Conservation (phyloP, 1,284 basidiomycete species). For the Austroboletus olivaceoglutinosus region DNA sequence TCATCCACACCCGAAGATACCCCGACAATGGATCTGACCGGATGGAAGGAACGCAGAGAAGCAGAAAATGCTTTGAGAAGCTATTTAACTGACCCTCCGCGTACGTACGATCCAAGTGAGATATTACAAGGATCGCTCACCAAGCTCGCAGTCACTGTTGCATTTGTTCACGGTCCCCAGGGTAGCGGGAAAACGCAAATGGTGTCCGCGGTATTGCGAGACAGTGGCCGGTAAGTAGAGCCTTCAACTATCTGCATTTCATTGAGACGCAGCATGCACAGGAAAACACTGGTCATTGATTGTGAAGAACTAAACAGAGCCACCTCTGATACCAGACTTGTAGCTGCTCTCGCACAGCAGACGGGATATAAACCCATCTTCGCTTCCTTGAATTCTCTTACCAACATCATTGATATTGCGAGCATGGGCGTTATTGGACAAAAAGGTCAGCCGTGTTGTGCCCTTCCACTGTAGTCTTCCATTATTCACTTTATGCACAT, state of each 20-base stretch:
- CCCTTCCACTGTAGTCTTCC: not conserved
- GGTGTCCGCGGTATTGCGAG: conserved; percentile 59
- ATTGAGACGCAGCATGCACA: conserved; percentile 28
- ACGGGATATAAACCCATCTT: conserved; percentile 93
- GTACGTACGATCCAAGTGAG: conserved; percentile 36
- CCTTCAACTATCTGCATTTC: not conserved
- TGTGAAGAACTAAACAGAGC: conserved; percentile 75
- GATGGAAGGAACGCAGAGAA: conserved; percentile 83
- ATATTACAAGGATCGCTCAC: not conserved
- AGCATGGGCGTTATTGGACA: conserved; percentile 92
- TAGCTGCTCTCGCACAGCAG: conserved; percentile 72
- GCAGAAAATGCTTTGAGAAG: conserved; percentile 67
- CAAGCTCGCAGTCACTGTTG: conserved; percentile 51
- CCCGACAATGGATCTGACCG: conserved; percentile 32
- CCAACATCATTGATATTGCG: conserved; percentile 88
- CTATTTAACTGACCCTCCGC: conserved; percentile 75
- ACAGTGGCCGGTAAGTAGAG: conserved; percentile 53
- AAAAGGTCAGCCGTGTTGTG: conserved; percentile 55
- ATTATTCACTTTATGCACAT: conserved; percentile 4
- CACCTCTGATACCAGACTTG: conserved; percentile 68
- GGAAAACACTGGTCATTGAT: conserved; percentile 77
- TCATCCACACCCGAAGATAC: conserved; percentile 15
- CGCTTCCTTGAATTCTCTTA: conserved; percentile 83
- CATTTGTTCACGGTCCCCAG: conserved; percentile 89
- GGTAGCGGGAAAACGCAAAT: conserved; percentile 87